Conservation (phyloP, 164 flowering plant species). For the Euptelea pleiosperma region DNA sequence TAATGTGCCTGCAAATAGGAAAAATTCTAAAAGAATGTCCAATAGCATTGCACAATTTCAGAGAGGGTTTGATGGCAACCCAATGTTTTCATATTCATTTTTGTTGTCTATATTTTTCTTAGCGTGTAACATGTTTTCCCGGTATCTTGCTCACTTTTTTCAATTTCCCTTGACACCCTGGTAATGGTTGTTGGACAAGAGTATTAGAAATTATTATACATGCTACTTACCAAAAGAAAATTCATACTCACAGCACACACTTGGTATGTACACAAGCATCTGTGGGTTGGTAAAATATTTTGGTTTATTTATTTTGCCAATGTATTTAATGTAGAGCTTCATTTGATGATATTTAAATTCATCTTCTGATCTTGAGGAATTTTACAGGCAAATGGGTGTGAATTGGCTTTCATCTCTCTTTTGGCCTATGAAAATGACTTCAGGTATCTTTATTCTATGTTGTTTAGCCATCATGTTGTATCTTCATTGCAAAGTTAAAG, state of each 20-base stretch:
- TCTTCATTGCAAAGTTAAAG: background rate
- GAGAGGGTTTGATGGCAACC: no score
- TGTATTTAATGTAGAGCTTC: constrained; percentile 2
- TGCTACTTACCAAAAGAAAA: background rate
- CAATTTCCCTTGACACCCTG: no score
- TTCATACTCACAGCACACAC: background rate
- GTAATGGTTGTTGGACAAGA: no score
- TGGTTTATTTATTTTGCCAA: background rate
- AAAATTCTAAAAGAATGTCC: no score
- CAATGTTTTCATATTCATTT: background rate
- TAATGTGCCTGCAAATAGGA: background rate
- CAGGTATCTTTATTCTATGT: constrained; percentile 45
- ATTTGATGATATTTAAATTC: constrained; percentile 1
- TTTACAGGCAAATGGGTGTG: constrained; percentile 66
- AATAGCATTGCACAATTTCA: no score
- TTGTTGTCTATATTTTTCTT: background rate
- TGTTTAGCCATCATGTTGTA: constrained; percentile 1
- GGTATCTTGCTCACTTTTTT: no score
- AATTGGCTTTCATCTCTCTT: constrained; percentile 69
- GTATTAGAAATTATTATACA: no score
- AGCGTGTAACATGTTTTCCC: no score
- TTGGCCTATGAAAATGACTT: constrained; percentile 46
- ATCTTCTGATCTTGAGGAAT: constrained; percentile 6
- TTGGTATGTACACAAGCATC: background rate
- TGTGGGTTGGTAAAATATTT: background rate